Evolutionary conservation across 805 yeast species (phyloP).

Genomic region (Yarrowia alimentaria): DNA sequence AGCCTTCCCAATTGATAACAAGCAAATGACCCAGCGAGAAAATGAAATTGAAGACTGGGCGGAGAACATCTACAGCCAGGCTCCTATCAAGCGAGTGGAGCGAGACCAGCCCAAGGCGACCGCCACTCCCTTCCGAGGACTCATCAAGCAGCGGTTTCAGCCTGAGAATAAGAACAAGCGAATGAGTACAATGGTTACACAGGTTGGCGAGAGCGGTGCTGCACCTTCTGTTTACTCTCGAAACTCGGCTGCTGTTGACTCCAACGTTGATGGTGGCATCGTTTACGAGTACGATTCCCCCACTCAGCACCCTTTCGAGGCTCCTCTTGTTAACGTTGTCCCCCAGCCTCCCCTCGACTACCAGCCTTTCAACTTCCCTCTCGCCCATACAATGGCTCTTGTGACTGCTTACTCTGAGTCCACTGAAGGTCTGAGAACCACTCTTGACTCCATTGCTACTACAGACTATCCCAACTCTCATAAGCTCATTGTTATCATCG

Average conservation of each 20-base stretch:
- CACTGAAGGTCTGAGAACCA: conserved; percentile 77
- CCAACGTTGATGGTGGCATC: conserved; percentile 20
- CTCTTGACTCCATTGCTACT: conserved; percentile 89
- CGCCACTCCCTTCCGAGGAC: conserved; percentile 19
- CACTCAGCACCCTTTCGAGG: conserved; percentile 16
- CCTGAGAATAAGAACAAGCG: conserved; percentile 3
- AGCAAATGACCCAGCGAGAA: conserved; percentile 58
- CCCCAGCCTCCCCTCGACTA: conserved; percentile 89
- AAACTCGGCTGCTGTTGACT: conserved; percentile 19
- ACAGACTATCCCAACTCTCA: conserved; percentile 96
- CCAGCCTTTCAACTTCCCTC: conserved; percentile 82
- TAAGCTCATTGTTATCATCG: conserved; percentile 75
- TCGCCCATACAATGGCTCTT: conserved; percentile 67
- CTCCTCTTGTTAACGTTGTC: conserved; percentile 58
- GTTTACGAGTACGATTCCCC: conserved; percentile 12
- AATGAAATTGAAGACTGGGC: conserved; percentile 83
- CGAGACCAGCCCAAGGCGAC: conserved; percentile 16
- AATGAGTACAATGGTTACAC: conserved; percentile 27
- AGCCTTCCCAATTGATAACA: conserved; percentile 59
- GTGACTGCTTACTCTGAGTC: conserved; percentile 97
- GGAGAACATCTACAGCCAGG: conserved; percentile 50
- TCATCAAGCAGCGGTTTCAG: conserved; percentile 21
- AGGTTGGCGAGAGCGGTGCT: conserved; percentile 15
- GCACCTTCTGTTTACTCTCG: conserved; percentile 23
- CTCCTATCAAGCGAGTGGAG: conserved; percentile 37